Evolutionary conservation across 768 basidiomycete genomes (phyloP), one percentile per base, ranked within the genome.

Genomic region (Termitomyces sp.): DNA sequence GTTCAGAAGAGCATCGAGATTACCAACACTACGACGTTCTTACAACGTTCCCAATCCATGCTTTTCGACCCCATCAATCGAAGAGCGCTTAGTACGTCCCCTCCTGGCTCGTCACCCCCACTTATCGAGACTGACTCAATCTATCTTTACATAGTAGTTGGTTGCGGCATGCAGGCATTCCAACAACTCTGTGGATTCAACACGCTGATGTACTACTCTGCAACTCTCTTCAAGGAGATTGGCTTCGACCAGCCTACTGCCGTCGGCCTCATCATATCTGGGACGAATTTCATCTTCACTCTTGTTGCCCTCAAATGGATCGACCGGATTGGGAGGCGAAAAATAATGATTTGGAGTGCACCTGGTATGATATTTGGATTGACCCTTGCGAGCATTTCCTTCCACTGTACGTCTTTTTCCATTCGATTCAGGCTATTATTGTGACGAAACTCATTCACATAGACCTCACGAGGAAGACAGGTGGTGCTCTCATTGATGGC

Each of bases 181-280:
- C 91, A 94, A 64, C 91, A 92, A 64, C 76, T 92, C 0, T 91
- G 84, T 57, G 91, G 91, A 2, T 91, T 91, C 75, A 91, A 92
- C 63, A 89, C 90, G 0, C 77, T 91, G 54, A 83, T 84, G 81
- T 83, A 80, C 62, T 85, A 86, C 64, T 86, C 86, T 20, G 86
- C 89, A 3, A 89, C 89, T 0, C 76, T 92, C 12, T 92, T 92
- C 74, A 80, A 86, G 60, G 77, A 84, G 58, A 87, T 92, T 46
- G 91, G 91, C 0, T 92, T 92, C 70, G 73, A 88, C 64, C 86
- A 93, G 63, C 86, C 91, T 0, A 90, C 88, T 3, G 88, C 88
- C 0, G 88, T 91, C 27, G 89, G 89, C 0, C 78, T 91, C 29
- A 86, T 91, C 62, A 75, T 91, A 29, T 86, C 88, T 0, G 84